phyloP scores from a whole-genome alignment of 2,329 filamentous ascomycete species.

The Furcasterigmium sp. region DNA sequence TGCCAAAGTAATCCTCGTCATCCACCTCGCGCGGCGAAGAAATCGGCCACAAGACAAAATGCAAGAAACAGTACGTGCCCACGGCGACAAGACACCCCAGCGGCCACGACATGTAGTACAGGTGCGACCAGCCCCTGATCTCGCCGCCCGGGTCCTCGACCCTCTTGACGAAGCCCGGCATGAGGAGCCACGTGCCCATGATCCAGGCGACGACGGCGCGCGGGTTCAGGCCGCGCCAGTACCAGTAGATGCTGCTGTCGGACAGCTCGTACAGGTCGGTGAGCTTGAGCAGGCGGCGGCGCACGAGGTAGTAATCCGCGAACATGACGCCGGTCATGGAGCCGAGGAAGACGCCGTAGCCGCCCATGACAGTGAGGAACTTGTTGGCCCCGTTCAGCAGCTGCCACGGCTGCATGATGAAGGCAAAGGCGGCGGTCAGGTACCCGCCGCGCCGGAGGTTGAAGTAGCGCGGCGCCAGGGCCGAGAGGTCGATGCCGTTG shows the following conservation, averaged over 20 bases:
- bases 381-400: constrained; percentile 16
- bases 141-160: constrained; percentile 10
- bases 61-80: constrained; percentile 12
- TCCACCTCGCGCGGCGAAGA: constrained; percentile 13
- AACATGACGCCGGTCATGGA: constrained; percentile 31
- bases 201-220: constrained; percentile 13
- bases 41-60: constrained; percentile 13
- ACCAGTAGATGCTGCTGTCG: constrained; percentile 16
- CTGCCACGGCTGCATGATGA: constrained; percentile 18
- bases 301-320: constrained; percentile 26
- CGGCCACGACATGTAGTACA: constrained; percentile 20
- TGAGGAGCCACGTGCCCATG: constrained; percentile 13
- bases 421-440: constrained; percentile 12
- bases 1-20: constrained; percentile 20
- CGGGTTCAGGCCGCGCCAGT: constrained; percentile 15
- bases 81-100: constrained; percentile 15
- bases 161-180: constrained; percentile 17
- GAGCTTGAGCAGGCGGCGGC: constrained; percentile 25
- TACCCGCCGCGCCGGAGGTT: constrained; percentile 13
- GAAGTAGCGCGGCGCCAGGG: constrained; percentile 17
- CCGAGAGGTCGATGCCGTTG: constrained; percentile 21
- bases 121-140: constrained; percentile 17
- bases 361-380: constrained; percentile 22
- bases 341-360: constrained; percentile 26
- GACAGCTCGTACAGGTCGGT: constrained; percentile 24